Percentiles rank a stretch among this genome's conserved stretches.
Evolutionary conservation across 2,329 filamentous ascomycete species (phyloP).

Genomic region (Pyrenophora graminea): DNA sequence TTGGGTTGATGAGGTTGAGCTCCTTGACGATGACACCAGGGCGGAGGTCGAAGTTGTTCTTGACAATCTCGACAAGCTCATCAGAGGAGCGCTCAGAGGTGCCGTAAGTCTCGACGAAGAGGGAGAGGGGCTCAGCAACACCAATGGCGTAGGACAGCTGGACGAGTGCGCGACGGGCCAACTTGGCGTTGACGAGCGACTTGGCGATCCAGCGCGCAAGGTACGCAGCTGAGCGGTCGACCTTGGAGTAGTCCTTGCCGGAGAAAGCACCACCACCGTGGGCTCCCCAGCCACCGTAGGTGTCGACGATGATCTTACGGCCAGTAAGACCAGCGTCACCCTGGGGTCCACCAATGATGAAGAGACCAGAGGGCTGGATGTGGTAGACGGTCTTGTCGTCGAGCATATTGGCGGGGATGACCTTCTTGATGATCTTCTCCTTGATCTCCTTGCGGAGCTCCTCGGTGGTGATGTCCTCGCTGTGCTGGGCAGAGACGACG

Average conservation of each 20-base stretch:
- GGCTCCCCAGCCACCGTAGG: constrained; percentile 99
- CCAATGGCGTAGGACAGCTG: constrained; percentile 99
- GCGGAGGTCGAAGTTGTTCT: constrained; percentile 94
- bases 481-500: constrained; percentile 95
- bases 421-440: constrained; percentile 95
- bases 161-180: constrained; percentile 90
- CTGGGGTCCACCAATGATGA: constrained; percentile 99
- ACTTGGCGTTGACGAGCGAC: constrained; percentile 86
- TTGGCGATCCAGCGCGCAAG: constrained; percentile 98
- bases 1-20: constrained; percentile 91
- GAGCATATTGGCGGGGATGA: constrained; percentile 89
- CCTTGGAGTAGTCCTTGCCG: constrained; percentile 99
- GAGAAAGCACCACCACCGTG: constrained; percentile 99
- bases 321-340: constrained; percentile 98
- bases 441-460: constrained; percentile 90
- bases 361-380: constrained; percentile 97
- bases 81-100: constrained; percentile 87
- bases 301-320: constrained; percentile 99
- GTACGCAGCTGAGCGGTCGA: constrained; percentile 97
- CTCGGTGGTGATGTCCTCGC: constrained; percentile 84
- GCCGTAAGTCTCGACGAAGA: constrained; percentile 98
- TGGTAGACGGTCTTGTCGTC: constrained; percentile 96
- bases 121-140: constrained; percentile 94
- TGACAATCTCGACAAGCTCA: constrained; percentile 93
- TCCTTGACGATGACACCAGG: constrained; percentile 98